Evolutionary conservation across 106 monocot species (phyloP), one percentile per base, ranked within the genome.

Genomic region (Allium sativum): DNA sequence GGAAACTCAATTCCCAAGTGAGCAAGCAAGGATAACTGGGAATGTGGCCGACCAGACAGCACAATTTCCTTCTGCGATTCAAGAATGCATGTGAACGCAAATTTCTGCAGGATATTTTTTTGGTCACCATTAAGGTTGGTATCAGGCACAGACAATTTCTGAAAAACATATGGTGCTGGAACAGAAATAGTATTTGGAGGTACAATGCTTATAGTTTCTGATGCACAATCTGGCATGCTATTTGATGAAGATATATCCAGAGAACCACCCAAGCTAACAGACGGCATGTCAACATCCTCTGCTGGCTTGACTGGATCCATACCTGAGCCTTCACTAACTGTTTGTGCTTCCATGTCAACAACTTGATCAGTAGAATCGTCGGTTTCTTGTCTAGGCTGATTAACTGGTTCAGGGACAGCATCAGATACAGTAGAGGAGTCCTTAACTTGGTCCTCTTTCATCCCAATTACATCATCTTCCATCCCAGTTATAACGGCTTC

Each of bases 1-100:
- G 93, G 89, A 68, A 77, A 86, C 93, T 96, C 95, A 58, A 78
- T 66, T 42, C 84, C 87, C 68, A 96, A 78, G 64, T 87, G 84
- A 57, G 87, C 76, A 77, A 96, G 87, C 66, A 96, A 74, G 12
- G 90, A 73, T 60, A 84, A 79, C 40, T 64, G 84, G 54, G 80
- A 40, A 62, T 77, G 67, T 53, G 77, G 75, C 48, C 82, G 73
- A 48, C 74, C 90, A 65, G 75, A 78, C 31, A 76, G 47, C 56
- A 65, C 57, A 48, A 87, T 69, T 72, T 90, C 79, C 69, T 91
- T 90, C 65, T 84, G 78, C 66, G 81, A 68, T 41, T 84, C 82
- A 72, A 96, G 67, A 56, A 96, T 84, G 42, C 90, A 81, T 50
- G 72, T 20, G 64, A 82, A 91, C 53, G 95, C 81, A 18, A 55